Evolutionary conservation across 1,139 yeast species (phyloP), one percentile per base, ranked within the genome.

Genomic region (Diutina pseudorugosa): DNA sequence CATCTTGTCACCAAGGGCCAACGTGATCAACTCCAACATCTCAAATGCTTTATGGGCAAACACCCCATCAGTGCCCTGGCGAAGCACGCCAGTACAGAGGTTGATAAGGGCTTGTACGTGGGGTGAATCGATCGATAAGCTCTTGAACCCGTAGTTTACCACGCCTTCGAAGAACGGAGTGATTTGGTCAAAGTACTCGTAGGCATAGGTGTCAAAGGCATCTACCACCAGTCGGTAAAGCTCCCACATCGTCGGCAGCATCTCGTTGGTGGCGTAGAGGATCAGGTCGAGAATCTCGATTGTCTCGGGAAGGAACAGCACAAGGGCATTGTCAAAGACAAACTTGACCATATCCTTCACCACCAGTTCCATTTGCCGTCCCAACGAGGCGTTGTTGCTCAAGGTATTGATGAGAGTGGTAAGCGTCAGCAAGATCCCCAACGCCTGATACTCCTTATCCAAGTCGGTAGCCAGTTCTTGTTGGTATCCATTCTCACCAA

Each of bases 171-270:
- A 76, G 60, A 74, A 79, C 21, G 79, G 72, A 51, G 70, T 69
- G 63, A 76, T 78, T 30, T 68, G 68, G 55, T 76, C 80, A 57
- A 72, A 76, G 60, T 73, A 79, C 55, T 78, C 82, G 53, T 62
- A 68, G 1, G 82, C 83, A 61, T 76, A 79, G 33, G 76, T 74
- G 55, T 77, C 80, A 58, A 79, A 78, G 0, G 80, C 68, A 11
- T 69, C 72, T 52, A 77, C 63, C 53, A 75, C 72, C 21, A 66
- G 58, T 48, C 70, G 67, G 61, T 68, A 77, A 41, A 79, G 62
- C 19, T 62, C 65, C 82, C 82, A 77, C 61, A 75, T 65, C 45
- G 66, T 65, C n/a, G 78, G 75, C 4, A 76, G 67, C 53, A 77
- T 73, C 33, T 57, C 56, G 54, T 72, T 68, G 21, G 77, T 65